A percentile compares a stretch with the other conserved stretches of the same genome.
Conservation (phyloP, 1,284 basidiomycete genomes). For the Rhodotorula glutinis region DNA sequence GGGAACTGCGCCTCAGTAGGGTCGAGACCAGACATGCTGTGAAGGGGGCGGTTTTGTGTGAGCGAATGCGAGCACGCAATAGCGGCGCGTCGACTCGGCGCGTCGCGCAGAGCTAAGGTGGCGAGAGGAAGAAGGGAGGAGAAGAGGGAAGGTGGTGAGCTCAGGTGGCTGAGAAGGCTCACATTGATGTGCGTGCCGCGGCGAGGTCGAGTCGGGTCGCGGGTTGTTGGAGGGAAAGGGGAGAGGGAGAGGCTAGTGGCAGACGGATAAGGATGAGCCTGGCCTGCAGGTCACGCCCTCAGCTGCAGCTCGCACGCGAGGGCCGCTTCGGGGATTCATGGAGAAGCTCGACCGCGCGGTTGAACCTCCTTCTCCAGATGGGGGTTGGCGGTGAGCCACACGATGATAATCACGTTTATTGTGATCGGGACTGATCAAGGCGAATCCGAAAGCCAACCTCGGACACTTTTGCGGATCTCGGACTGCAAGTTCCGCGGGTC, state of each 20-base stretch:
- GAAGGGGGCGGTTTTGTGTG: too few relatives aligned
- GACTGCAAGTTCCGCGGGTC: too few relatives aligned
- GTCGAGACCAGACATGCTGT: constrained; percentile 18
- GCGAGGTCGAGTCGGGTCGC: neutral
- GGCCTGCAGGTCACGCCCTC: neutral
- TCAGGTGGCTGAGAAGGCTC: neutral
- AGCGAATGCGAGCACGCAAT: neutral
- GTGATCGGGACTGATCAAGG: too few relatives aligned
- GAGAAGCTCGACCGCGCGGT: neutral
- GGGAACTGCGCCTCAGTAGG: constrained; percentile 11
- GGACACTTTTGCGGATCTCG: too few relatives aligned
- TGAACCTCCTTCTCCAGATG: neutral
- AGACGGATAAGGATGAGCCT: neutral
- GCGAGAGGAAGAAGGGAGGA: neutral
- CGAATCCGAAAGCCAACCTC: too few relatives aligned
- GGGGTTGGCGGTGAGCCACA: too few relatives aligned
- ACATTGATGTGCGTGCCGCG: neutral
- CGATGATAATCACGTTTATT: too few relatives aligned
- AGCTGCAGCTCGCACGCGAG: neutral
- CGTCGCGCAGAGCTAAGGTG: neutral
- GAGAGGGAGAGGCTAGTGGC: neutral
- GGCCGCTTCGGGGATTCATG: neutral
- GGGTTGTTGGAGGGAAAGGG: neutral
- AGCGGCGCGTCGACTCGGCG: too few relatives aligned
- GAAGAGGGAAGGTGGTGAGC: neutral